Conservation (phyloP, 2,329 filamentous ascomycete genomes). For the Hypoxylon sp. region DNA sequence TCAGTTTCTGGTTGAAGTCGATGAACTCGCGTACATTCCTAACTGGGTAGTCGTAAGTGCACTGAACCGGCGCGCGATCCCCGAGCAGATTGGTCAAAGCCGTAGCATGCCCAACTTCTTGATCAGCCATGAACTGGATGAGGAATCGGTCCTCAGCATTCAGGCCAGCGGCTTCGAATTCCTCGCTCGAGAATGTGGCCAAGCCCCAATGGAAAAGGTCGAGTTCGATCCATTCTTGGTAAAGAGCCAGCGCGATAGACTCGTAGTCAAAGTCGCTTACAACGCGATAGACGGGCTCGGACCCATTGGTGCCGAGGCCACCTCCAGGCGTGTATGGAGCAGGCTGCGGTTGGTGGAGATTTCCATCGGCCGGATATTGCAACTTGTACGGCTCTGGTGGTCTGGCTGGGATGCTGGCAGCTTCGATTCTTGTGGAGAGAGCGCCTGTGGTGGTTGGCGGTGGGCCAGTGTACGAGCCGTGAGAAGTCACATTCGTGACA, state of each 20-base stretch:
- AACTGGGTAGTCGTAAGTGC: slow-evolving; percentile 86
- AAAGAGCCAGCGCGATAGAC: slow-evolving; percentile 80
- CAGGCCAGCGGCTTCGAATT: slow-evolving; percentile 79
- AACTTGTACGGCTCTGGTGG: slow-evolving; percentile 74
- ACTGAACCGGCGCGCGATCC: slow-evolving; percentile 76
- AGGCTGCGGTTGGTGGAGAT: slow-evolving; percentile 76
- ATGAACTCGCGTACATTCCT: slow-evolving; percentile 81
- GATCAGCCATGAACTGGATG: slow-evolving; percentile 82
- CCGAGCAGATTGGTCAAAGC: slow-evolving; percentile 85
- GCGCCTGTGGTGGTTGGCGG: slow-evolving; percentile 78
- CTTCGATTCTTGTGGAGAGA: slow-evolving; percentile 69
- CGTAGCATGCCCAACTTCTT: slow-evolving; percentile 84
- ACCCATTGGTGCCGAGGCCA: slow-evolving; percentile 84
- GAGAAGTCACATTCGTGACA: slow-evolving; percentile 72
- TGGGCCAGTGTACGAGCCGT: slow-evolving; percentile 77
- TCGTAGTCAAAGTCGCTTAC: slow-evolving; percentile 88
- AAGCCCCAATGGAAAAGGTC: slow-evolving; percentile 86
- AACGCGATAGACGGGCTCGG: slow-evolving; percentile 80
- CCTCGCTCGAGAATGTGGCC: slow-evolving; percentile 74
- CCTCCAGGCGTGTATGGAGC: slow-evolving; percentile 80
- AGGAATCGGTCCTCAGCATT: slow-evolving; percentile 77
- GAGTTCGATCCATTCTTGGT: slow-evolving; percentile 88
- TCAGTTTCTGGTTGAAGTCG: slow-evolving; percentile 90
- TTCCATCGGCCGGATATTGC: slow-evolving; percentile 79
- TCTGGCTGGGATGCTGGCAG: slow-evolving; percentile 69